Base-by-base conservation (phyloP, 805 yeast genomes). In the Kazachstania kunashirensis region DNA sequence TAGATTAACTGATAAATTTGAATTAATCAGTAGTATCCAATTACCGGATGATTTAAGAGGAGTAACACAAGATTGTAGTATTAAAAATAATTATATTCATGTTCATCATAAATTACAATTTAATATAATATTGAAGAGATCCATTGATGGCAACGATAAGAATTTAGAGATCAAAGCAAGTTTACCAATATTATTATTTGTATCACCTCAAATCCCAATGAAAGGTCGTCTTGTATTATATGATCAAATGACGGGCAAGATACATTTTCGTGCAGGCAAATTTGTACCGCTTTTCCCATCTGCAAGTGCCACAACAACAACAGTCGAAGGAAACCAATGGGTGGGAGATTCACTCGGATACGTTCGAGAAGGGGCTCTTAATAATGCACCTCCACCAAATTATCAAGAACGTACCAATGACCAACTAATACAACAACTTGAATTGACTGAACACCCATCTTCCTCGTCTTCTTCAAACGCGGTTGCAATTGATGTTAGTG, bases 81-180 rank as follows among this genome's bases (percentile, higher is more conserved):
- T 86, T 23, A 66, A 67, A 21, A 65, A 68, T n/a, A 74, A 75
- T 47, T 36, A 52, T 26, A 71, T 84, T 43, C 80, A 82, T 52
- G 85, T 88, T 18, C 69, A 88, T 36, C 96, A 89, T 63, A 84
- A 84, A 61, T 59, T 89, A 39, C 75, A 80, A 47, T 75, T 88
- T 44, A 77, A 73, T 15, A 74, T 88, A 34, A 75, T 78, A 6
- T 65, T 88, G 46, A 60, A 73, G 27, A 37, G 47, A 16, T 12
- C 32, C 8, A 33, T 30, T 6, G 37, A 32, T 18, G 40, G 40
- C 6, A 30, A 24, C n/a, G 83, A 82, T 52, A 92, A 83, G 51
- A 76, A 76, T 3, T 79, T 94, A 8, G 96, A 88, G 58, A 67
- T 89, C 37, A 68, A 95, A 19, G 95, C 95, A 0, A 79, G 89